Conservation (phyloP, 352 stramenopile species). For the Phytopythium vexans region DNA sequence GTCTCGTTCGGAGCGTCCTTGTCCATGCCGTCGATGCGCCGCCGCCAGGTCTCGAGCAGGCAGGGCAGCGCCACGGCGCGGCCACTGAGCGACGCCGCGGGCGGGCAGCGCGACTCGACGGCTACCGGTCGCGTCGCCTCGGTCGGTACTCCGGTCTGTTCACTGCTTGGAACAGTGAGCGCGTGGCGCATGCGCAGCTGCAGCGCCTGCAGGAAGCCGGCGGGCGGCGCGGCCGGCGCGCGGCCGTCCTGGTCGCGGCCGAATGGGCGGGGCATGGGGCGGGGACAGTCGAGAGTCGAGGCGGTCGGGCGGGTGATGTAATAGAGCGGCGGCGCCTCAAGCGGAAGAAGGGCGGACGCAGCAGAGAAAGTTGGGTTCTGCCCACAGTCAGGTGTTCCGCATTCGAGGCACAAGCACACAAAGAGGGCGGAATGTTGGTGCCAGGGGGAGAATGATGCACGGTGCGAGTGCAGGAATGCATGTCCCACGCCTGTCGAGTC, state of each 20-base stretch:
- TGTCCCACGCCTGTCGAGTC: no score
- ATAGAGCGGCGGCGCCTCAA: background rate
- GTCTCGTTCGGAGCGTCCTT: background rate
- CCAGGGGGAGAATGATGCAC: background rate
- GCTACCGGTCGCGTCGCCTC: background rate
- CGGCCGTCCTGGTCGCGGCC: background rate
- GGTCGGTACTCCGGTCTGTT: no score
- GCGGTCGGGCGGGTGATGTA: background rate
- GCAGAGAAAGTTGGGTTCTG: no score
- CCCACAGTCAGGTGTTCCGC: no score
- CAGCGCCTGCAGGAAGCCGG: constrained; percentile 5
- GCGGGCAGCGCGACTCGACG: background rate
- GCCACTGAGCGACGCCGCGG: background rate
- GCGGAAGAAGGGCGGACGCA: background rate
- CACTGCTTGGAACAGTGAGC: no score
- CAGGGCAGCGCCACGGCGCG: constrained; percentile 11
- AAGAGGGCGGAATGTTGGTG: background rate
- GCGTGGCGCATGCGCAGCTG: constrained; percentile 3
- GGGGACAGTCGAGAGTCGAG: no score
- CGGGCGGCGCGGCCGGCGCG: background rate
- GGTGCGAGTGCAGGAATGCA: background rate
- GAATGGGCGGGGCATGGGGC: background rate
- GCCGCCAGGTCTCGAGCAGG: constrained; percentile 23
- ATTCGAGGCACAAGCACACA: no score
- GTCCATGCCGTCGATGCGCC: constrained; percentile 27